A percentile compares a stretch with the other conserved stretches of the same genome.
These are phyloP conservation scores for Sarcodon aspratus DNA, from an alignment of 768 basidiomycete species.

Conservation along the genomic window DNA sequence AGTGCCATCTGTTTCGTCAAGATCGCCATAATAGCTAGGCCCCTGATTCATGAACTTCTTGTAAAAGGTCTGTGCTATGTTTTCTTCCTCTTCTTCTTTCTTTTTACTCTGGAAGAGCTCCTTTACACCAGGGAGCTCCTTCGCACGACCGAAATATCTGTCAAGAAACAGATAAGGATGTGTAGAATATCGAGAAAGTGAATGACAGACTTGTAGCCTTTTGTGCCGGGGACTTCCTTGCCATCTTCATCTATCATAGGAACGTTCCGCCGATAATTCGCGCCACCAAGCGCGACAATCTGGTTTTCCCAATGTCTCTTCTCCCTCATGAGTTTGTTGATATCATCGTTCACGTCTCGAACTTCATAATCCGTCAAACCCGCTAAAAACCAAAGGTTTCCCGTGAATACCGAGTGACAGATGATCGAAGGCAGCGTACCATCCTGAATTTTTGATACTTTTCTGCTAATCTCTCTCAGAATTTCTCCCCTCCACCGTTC, in stretches of 20 bases:
- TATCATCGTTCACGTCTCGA: slow-evolving; percentile 94
- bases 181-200: not conserved
- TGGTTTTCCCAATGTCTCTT: slow-evolving; percentile 98
- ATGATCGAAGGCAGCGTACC: slow-evolving; percentile 33
- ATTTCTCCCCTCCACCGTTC: slow-evolving; percentile 97
- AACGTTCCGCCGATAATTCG: slow-evolving; percentile 90
- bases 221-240: slow-evolving; percentile 90
- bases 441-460: slow-evolving; percentile 98
- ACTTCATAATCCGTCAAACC: slow-evolving; percentile 93
- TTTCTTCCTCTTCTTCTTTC: slow-evolving; percentile 85
- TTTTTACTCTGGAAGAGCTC: slow-evolving; percentile 88
- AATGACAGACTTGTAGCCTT: slow-evolving; percentile 80
- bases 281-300: slow-evolving; percentile 91
- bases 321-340: slow-evolving; percentile 91
- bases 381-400: slow-evolving; percentile 31
- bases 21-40: slow-evolving; percentile 83
- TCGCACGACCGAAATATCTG: slow-evolving; percentile 95
- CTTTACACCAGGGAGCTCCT: slow-evolving; percentile 88
- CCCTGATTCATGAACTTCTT: slow-evolving; percentile 86
- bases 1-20: slow-evolving; percentile 66
- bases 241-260: slow-evolving; percentile 93
- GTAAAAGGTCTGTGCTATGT: slow-evolving; percentile 59
- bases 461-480: slow-evolving; percentile 85
- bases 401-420: not conserved
- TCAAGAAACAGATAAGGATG: not conserved